Evolutionary conservation across 1,284 basidiomycete genomes (phyloP).

Genomic region (Naganishia albida): DNA sequence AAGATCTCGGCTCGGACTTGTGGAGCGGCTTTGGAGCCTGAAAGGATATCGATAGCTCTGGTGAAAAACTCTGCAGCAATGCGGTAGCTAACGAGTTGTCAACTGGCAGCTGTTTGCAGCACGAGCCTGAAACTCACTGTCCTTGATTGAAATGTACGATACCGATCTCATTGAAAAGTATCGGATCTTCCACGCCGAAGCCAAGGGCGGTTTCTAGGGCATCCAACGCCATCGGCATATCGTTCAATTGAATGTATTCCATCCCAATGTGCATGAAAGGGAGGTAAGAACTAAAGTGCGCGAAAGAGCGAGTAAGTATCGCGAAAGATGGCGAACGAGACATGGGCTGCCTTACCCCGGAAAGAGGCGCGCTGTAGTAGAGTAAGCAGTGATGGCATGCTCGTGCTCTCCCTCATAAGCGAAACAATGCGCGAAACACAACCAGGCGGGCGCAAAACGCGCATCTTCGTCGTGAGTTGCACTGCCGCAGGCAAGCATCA

Average conservation of each 20-base stretch:
- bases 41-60: constrained; percentile 69
- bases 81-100: constrained; percentile 55
- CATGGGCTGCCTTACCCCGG: constrained; percentile 66
- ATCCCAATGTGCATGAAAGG: constrained; percentile 95
- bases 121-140: constrained; percentile 61
- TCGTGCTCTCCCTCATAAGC: constrained; percentile 97
- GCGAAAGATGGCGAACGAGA: too few relatives aligned
- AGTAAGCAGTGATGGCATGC: constrained; percentile 96
- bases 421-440: constrained; percentile 96
- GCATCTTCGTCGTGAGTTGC: constrained; percentile 63
- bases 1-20: constrained; percentile 82
- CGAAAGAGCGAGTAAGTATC: too few relatives aligned
- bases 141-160: constrained; percentile 86
- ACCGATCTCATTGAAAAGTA: constrained; percentile 88
- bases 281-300: constrained; percentile 71
- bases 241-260: constrained; percentile 92
- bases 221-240: constrained; percentile 78
- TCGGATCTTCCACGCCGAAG: constrained; percentile 81
- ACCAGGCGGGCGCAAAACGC: constrained; percentile 93
- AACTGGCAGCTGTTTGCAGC: neutral
- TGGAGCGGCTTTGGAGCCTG: constrained; percentile 79
- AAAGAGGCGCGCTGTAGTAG: constrained; percentile 91
- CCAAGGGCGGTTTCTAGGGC: constrained; percentile 76
- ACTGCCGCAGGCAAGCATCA: neutral
- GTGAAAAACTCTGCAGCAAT: constrained; percentile 71